phyloP scores from a whole-genome alignment of 2,329 filamentous ascomycete species.

The Penicillium sp. region DNA sequence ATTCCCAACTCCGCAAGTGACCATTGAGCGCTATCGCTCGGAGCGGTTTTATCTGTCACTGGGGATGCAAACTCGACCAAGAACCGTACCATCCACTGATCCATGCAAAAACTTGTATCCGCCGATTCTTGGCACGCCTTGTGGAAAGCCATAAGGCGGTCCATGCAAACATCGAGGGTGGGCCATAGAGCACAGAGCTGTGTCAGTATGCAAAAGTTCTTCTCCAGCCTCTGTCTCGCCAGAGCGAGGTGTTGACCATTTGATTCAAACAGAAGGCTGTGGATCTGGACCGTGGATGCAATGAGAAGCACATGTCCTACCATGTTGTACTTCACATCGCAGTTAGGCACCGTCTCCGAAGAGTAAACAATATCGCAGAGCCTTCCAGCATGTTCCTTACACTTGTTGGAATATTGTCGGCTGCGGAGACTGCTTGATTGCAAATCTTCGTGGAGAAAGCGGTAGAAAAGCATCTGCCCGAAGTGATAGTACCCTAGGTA shows the following conservation, averaged over 20 bases:
- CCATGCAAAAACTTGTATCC: constrained; percentile 43
- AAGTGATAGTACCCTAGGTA: constrained; percentile 53
- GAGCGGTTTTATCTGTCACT: constrained; percentile 8
- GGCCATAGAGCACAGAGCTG: constrained; percentile 47
- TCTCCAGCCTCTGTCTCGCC: constrained; percentile 42
- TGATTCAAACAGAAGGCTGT: constrained; percentile 47
- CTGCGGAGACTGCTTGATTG: constrained; percentile 13
- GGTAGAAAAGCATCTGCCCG: constrained; percentile 51
- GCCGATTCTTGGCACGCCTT: constrained; percentile 42
- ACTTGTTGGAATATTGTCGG: constrained; percentile 40
- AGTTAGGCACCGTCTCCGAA: constrained; percentile 38
- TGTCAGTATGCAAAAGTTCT: constrained; percentile 50
- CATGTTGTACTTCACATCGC: constrained; percentile 48
- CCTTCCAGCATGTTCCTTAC: constrained; percentile 42
- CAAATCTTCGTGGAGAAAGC: constrained; percentile 43
- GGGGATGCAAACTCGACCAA: constrained; percentile 21
- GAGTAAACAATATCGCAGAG: constrained; percentile 47
- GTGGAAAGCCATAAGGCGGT: constrained; percentile 46
- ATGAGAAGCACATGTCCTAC: constrained; percentile 52
- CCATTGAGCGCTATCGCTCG: neutral
- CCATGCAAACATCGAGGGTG: constrained; percentile 41
- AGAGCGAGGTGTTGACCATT: constrained; percentile 38
- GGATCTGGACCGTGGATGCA: constrained; percentile 50
- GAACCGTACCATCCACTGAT: constrained; percentile 48
- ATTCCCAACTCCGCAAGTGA: neutral